Evolutionary conservation across 148 eudicot species (phyloP).

Genomic region (Fagopyrum homotropicum): DNA sequence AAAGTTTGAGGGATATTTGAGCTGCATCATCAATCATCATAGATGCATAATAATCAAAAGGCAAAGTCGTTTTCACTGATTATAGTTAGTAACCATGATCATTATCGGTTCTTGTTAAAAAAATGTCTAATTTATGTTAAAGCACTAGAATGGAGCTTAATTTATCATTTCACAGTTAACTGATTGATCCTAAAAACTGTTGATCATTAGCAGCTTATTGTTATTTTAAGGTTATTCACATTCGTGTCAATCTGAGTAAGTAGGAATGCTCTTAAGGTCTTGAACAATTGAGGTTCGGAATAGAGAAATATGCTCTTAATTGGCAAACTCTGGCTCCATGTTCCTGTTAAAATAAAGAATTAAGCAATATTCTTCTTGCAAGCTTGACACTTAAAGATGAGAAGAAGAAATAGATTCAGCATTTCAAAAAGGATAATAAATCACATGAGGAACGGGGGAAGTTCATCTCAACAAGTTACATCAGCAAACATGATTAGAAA

Average conservation of each 20-base stretch:
- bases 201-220: not conserved
- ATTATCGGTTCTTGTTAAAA: not conserved
- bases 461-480: not conserved
- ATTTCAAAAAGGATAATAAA: no score
- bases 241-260: not conserved
- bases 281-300: not conserved
- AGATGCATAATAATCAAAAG: no score
- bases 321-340: not conserved
- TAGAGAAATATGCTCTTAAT: not conserved
- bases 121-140: no score
- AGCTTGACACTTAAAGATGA: not conserved
- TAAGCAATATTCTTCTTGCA: not conserved
- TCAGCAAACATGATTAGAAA: not conserved
- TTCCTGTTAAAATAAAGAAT: not conserved
- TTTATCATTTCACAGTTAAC: not conserved
- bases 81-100: not conserved
- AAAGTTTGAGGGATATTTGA: no score
- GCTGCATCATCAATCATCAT: no score
- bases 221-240: not conserved
- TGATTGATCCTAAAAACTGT: not conserved
- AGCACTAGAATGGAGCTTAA: not conserved
- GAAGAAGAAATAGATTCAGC: no score
- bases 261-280: not conserved
- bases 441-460: not conserved
- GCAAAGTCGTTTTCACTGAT: no score